These are phyloP conservation scores for Parachlorella kessleri DNA, from an alignment of 139 green algal genomes.

Conservation along the genomic window DNA sequence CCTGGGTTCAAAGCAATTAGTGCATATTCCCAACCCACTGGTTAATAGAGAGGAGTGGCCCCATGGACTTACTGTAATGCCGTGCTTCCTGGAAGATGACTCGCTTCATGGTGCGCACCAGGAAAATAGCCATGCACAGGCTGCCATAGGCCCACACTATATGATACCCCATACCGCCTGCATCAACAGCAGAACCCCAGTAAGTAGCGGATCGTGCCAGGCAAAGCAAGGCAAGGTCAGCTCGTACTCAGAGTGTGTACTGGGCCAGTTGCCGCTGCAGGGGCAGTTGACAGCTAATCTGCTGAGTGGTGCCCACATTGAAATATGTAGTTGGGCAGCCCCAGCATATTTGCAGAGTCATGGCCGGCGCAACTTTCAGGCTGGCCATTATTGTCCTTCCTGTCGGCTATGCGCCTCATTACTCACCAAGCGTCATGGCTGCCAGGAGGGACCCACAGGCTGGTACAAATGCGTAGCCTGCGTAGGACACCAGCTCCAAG, in stretches of 20 bases:
- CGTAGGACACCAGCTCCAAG: conserved; percentile 86
- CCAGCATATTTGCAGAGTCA: no score
- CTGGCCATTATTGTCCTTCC: no score
- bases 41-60: no score
- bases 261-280: background rate
- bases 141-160: conserved; percentile 73
- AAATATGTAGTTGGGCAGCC: no score
- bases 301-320: no score
- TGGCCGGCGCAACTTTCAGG: no score
- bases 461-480: conserved; percentile 81
- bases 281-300: no score
- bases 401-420: no score
- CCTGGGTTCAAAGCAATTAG: no score
- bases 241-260: background rate
- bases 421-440: conserved; percentile 18
- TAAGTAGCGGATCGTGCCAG: background rate
- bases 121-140: conserved; percentile 83
- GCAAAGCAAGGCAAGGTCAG: background rate
- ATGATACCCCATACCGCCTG: conserved; percentile 69
- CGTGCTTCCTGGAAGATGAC: conserved; percentile 72
- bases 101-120: conserved; percentile 94
- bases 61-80: conserved; percentile 19
- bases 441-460: conserved; percentile 44
- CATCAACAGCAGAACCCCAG: background rate
- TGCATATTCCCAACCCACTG: no score